These are phyloP conservation scores for Trichoderma semiorbis DNA, from an alignment of 2,329 filamentous ascomycete genomes.

Conservation along the genomic window DNA sequence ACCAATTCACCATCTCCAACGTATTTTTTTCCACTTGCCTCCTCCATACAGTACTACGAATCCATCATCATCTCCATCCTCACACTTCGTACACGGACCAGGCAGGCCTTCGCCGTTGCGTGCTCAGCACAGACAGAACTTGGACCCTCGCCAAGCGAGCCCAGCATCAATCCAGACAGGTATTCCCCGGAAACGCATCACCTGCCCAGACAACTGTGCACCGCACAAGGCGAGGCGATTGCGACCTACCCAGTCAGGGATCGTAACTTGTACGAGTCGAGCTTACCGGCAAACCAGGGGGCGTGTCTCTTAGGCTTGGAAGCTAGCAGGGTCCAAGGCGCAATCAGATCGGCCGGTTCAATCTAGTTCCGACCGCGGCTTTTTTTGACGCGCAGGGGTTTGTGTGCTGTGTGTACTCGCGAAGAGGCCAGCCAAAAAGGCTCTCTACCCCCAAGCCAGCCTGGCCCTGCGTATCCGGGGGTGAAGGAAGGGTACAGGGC, in stretches of 20 bases:
- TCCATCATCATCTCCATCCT: neutral
- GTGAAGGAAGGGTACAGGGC: no score
- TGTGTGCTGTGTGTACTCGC: neutral
- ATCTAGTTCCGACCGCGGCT: constrained; percentile 16
- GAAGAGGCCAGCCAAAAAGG: neutral
- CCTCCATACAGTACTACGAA: neutral
- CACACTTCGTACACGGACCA: neutral
- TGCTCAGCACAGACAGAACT: neutral
- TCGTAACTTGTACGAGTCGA: neutral
- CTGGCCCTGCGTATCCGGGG: neutral
- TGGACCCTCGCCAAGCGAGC: neutral
- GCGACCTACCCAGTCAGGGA: constrained; percentile 13
- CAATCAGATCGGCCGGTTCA: constrained; percentile 16
- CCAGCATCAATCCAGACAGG: neutral
- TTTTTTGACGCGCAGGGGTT: constrained; percentile 13
- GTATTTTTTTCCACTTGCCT: neutral
- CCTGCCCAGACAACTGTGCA: neutral
- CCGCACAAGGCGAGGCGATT: constrained; percentile 5
- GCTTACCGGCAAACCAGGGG: neutral
- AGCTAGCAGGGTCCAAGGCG: neutral
- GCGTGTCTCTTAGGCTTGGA: constrained; percentile 2
- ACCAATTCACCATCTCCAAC: neutral
- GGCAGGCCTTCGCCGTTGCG: neutral
- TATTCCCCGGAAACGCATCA: constrained; percentile 10
- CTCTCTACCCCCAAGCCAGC: no score